phyloP scores from a whole-genome alignment of 306 rosid genomes.

The Abrus pulchellus region DNA sequence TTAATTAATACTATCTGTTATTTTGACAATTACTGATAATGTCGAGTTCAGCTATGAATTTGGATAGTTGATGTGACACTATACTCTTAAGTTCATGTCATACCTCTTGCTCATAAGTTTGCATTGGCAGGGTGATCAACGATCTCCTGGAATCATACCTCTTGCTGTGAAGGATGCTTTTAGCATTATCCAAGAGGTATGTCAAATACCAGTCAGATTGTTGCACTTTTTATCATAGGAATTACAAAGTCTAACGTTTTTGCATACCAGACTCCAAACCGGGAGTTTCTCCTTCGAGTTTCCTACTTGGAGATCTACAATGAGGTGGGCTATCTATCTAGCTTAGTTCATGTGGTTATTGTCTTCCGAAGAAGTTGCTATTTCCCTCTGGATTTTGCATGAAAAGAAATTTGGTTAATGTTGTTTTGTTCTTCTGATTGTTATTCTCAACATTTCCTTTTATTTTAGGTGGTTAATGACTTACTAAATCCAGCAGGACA shows the following conservation, averaged over 20 bases:
- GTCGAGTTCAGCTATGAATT: constrained; percentile 34
- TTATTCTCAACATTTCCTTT: constrained; percentile 42
- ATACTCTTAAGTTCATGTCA: constrained; percentile 33
- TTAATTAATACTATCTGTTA: constrained; percentile 23
- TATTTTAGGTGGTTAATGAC: constrained; percentile 93
- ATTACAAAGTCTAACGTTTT: constrained; percentile 46
- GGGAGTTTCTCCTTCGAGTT: constrained; percentile 98
- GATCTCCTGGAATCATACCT: constrained; percentile 99
- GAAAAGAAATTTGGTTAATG: constrained; percentile 43
- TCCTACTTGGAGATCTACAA: constrained; percentile 98
- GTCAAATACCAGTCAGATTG: constrained; percentile 34
- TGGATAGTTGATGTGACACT: constrained; percentile 37
- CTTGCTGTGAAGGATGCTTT: constrained; percentile 98
- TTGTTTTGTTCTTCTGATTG: constrained; percentile 40
- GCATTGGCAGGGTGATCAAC: constrained; percentile 93
- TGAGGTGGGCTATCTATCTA: constrained; percentile 71
- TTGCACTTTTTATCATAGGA: constrained; percentile 45
- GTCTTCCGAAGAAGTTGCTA: constrained; percentile 26
- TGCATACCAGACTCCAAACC: constrained; percentile 81
- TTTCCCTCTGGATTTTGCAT: constrained; percentile 38
- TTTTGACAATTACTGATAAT: constrained; percentile 27
- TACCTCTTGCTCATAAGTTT: constrained; percentile 41
- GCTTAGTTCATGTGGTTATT: constrained; percentile 31
- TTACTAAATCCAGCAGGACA: constrained; percentile 97
- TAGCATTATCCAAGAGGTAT: constrained; percentile 99